A percentile compares a stretch with the other conserved stretches of the same genome.
Evolutionary conservation across 441 rosid species (phyloP).

Genomic region (Syzygium syzygioides): DNA sequence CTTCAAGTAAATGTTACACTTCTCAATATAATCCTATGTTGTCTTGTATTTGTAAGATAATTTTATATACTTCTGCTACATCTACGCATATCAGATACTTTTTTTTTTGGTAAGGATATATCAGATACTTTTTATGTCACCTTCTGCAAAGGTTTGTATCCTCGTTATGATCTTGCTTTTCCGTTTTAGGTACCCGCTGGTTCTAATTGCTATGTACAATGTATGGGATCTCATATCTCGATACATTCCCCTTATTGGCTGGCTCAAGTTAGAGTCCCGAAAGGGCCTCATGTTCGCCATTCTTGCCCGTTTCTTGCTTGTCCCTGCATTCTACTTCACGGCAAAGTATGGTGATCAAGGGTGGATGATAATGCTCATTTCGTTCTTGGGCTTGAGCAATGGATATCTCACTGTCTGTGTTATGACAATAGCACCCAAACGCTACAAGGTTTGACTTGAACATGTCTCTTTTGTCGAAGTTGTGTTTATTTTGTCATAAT

Average conservation of each 20-base stretch:
- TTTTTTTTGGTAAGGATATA: too few species aligned
- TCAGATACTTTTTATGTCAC: background rate
- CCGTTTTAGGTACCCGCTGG: background rate
- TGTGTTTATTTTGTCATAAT: background rate
- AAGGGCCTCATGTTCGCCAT: background rate
- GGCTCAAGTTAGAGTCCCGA: conserved; percentile 6
- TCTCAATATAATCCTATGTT: background rate
- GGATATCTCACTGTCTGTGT: conserved; percentile 4
- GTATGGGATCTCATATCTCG: conserved; percentile 1
- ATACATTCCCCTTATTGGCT: conserved; percentile 1
- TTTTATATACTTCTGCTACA: background rate
- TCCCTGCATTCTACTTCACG: conserved; percentile 9
- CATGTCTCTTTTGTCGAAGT: background rate
- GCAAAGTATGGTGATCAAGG: conserved; percentile 1
- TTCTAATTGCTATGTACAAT: conserved; percentile 5
- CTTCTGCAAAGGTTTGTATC: background rate
- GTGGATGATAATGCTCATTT: conserved; percentile 4
- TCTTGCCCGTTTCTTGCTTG: background rate
- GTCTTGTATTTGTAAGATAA: background rate
- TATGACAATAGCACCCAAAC: conserved; percentile 7
- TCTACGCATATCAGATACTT: background rate
- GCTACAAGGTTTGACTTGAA: conserved; percentile 4
- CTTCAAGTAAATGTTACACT: background rate
- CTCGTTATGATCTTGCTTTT: background rate
- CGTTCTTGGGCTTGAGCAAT: conserved; percentile 3